Evolutionary conservation across 2,329 filamentous ascomycete species (phyloP).

Genomic region (Waltergamsia citrina): DNA sequence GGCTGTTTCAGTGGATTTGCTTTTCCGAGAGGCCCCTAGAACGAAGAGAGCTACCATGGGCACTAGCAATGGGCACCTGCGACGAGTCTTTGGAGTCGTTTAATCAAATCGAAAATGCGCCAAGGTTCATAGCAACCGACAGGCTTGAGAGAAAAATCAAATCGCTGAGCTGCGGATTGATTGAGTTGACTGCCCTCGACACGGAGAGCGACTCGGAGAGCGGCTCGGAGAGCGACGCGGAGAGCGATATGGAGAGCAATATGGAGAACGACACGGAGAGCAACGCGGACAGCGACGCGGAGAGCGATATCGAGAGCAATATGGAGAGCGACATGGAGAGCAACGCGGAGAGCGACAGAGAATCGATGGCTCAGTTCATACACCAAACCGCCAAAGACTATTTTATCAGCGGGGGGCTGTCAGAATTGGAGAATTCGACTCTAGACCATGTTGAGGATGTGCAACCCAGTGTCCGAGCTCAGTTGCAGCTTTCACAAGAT

Average conservation of each 20-base stretch:
- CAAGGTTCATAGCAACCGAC: background rate
- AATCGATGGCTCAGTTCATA: background rate
- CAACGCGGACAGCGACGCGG: background rate
- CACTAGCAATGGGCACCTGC: background rate
- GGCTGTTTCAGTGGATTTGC: background rate
- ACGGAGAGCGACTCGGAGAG: no score
- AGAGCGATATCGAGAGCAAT: background rate
- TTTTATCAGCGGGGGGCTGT: no score
- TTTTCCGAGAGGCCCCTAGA: background rate
- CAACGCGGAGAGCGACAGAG: no score
- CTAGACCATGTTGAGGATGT: no score
- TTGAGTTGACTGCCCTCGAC: no score
- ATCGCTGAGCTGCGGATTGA: background rate
- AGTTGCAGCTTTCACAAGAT: no score
- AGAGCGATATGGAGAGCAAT: no score
- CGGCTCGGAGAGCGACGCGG: background rate
- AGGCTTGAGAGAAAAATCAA: background rate
- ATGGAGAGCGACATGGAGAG: background rate
- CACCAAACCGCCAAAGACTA: constrained; percentile 2
- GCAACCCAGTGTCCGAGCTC: no score
- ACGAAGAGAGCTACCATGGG: background rate
- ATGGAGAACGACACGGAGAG: no score
- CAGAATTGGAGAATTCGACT: no score
- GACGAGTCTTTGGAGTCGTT: background rate
- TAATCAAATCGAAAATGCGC: background rate